Evolutionary conservation across 1,139 yeast genomes (phyloP), one percentile per base, ranked within the genome.

Genomic region (Protomyces lactucae-debilis): DNA sequence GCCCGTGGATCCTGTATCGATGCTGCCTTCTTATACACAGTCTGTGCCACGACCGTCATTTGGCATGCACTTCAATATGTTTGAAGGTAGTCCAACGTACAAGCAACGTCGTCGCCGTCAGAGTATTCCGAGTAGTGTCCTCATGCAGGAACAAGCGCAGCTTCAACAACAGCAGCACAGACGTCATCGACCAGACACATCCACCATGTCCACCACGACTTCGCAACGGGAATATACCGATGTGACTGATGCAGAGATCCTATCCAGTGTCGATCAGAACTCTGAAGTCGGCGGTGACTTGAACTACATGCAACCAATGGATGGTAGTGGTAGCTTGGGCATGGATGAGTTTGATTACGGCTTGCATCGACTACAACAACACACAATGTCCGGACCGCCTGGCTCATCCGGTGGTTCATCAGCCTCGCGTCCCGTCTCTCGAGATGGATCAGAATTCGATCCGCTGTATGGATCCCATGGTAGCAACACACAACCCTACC

Each of bases 91-190:
- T 12, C 69, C 69, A 10, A 56, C 67, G n/a, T 67, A 67, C 64
- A 67, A 67, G 60, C 69, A 67, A 45, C 67, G 69, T 3, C 61
- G 68, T n/a, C 65, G 68, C 23, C 63, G 68, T 3, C 57, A 52
- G 23, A 59, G 63, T 35, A 52, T 59, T n/a, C 57, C 63, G 1
- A 28, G 51, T 32, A 59, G 57, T 36, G 32, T 59, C 25, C 16
- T 52, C n/a, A 18, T 40, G 32, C 23, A n/a, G 5, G 57, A 59
- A 28, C 52, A 52, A 14, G 52, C 57, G 4, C 55, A 36, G 9
- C n/a, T 37, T 16, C 28, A 35, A 6, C 51, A 52, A 23, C 45
- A 39, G 3, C 48, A 25, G 6, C 54, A 56, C 14, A 12, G 14
- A 43, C 48, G 48, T 10, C 12, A 43, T n/a, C 23, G 10, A 10